Conservation (phyloP, 345 rosid species). For the Lumnitzera littorea region DNA sequence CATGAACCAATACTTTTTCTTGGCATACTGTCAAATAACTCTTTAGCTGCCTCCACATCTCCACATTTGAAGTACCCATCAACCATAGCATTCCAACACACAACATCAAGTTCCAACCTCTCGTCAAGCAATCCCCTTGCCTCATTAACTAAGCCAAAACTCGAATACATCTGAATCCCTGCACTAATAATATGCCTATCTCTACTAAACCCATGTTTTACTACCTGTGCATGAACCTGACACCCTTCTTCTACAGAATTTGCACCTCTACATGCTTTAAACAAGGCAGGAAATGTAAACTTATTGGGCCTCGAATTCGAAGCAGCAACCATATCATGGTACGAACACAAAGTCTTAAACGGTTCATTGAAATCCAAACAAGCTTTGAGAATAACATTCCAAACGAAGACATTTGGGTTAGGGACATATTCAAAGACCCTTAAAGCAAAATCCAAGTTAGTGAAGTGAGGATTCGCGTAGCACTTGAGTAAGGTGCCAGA, state of each 20-base stretch:
- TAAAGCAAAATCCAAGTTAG: constrained; percentile 18
- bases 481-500: constrained; percentile 34
- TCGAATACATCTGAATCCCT: constrained; percentile 47
- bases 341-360: constrained; percentile 13
- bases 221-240: constrained; percentile 34
- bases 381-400: constrained; percentile 27
- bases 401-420: constrained; percentile 36
- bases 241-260: constrained; percentile 18
- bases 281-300: constrained; percentile 33
- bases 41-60: constrained; percentile 23
- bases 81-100: constrained; percentile 35
- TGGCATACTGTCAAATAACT: constrained; percentile 24
- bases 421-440: constrained; percentile 24
- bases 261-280: constrained; percentile 29
- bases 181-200: constrained; percentile 37
- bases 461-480: constrained; percentile 22
- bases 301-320: constrained; percentile 31
- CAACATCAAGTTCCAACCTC: constrained; percentile 18
- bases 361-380: constrained; percentile 27
- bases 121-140: constrained; percentile 31
- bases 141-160: constrained; percentile 17
- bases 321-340: constrained; percentile 25
- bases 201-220: constrained; percentile 29
- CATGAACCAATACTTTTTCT: constrained; percentile 29
- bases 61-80: constrained; percentile 36